Percentiles rank a stretch among this genome's conserved stretches.
These are phyloP conservation scores for Penicillium cinerascens DNA, from an alignment of 495 filamentous ascomycete genomes.

Conservation along the genomic window DNA sequence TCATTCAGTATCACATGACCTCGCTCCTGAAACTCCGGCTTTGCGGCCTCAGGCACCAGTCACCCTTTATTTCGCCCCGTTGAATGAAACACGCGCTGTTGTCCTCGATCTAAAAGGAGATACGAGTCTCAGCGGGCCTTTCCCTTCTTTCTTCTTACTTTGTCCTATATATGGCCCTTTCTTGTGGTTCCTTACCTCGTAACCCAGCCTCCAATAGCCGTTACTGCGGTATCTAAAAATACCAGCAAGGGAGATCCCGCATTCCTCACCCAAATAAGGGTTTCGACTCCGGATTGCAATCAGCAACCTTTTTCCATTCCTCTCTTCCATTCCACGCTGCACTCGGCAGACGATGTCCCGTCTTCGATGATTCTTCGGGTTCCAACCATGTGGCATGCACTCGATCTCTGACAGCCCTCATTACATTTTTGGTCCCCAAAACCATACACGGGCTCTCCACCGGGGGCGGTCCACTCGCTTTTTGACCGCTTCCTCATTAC, in stretches of 20 bases:
- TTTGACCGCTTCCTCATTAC: constrained; percentile 29
- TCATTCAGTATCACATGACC: background rate
- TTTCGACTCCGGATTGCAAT: constrained; percentile 15
- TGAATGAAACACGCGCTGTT: background rate
- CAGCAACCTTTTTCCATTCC: constrained; percentile 10
- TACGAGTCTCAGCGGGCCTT: background rate
- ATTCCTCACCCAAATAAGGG: constrained; percentile 21
- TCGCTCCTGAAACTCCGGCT: background rate
- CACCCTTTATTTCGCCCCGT: background rate
- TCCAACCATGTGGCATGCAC: constrained; percentile 27
- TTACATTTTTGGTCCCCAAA: constrained; percentile 12
- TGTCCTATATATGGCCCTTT: background rate
- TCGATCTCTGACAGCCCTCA: constrained; percentile 27
- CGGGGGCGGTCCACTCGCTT: constrained; percentile 22
- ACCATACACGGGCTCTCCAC: constrained; percentile 12
- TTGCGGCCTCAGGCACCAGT: background rate
- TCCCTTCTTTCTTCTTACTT: background rate
- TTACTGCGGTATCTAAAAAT: constrained; percentile 27
- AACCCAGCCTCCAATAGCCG: constrained; percentile 13
- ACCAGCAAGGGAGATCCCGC: constrained; percentile 22
- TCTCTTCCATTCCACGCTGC: constrained; percentile 22
- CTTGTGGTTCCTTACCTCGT: constrained; percentile 5
- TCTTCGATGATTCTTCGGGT: constrained; percentile 21
- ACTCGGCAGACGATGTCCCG: constrained; percentile 5
- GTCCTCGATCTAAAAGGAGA: background rate